Evolutionary conservation across 2,329 filamentous ascomycete species (phyloP), one percentile per base, ranked within the genome.

Genomic region (Aureobasidium lini): DNA sequence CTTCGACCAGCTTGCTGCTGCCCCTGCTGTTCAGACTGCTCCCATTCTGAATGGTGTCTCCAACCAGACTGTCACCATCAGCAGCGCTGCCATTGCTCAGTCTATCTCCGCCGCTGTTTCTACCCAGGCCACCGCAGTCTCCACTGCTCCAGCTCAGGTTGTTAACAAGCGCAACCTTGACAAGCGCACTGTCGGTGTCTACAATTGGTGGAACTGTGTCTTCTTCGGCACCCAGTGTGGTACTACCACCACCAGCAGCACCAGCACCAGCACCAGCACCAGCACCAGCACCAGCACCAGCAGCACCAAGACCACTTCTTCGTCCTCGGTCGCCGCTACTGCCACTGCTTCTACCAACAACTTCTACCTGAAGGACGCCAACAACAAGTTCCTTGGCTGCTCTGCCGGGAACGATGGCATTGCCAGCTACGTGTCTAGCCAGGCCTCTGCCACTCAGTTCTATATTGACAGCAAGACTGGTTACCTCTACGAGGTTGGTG

Each of bases 1-100:
- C 57, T 62, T 63, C 53, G 62, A 60, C n/a, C 62, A 62, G 34
- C 61, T 67, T 28, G 59, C 62, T 42, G 62, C 64, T 53, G 63
- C 64, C 16, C 64, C 64, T 39, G 54, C 61, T 29, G 61, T 62
- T 31, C 63, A 64, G 18, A 52, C 52, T 11, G 65, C 63, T 31
- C 64, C 64, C 37, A 44, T 63, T 43, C 29, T 56, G 47, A 62
- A 63, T 32, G 63, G 63, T 57, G 62, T 61, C 16, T 36, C 63
- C 36, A 57, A 53, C 42, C 61, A 65, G 42, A 53, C 57, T 11
- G 57, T 64, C 31, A 57, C 61, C 18, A 63, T 64, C 57, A 57
- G 62, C 53, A 62, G 61, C 48, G 44, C 60, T 37, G 61, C 64
- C 37, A 57, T 59, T 34, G 63, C 65, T 36, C 62, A 61, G 23